Evolutionary conservation across 345 rosid species (phyloP).

Genomic region (Brassica cretica): DNA sequence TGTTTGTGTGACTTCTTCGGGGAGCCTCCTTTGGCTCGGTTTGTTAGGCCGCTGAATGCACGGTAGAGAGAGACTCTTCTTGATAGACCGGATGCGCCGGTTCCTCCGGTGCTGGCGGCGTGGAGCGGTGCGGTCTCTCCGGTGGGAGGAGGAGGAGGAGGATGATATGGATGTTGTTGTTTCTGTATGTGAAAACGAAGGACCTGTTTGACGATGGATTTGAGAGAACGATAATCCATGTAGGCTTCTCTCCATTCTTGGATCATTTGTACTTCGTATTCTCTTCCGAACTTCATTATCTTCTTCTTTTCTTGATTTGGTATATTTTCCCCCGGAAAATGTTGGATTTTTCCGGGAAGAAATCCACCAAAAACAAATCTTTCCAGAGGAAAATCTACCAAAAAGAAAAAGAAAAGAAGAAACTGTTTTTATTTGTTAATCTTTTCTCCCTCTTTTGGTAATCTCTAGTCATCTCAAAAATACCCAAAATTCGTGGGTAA

Average conservation of each 20-base stretch:
- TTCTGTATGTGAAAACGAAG: conserved; percentile 31
- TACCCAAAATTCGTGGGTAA: not conserved
- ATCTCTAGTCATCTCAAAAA: not conserved
- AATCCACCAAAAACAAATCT: conserved; percentile 7
- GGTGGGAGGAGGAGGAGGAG: conserved; percentile 1
- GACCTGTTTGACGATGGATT: conserved; percentile 52
- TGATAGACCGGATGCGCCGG: conserved; percentile 3
- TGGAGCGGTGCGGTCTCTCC: conserved; percentile 19
- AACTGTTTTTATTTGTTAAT: not conserved
- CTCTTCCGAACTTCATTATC: conserved; percentile 83
- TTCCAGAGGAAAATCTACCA: conserved; percentile 8
- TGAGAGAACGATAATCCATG: conserved; percentile 72
- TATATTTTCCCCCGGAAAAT: conserved; percentile 8
- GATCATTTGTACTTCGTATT: conserved; percentile 68
- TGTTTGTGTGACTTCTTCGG: conserved; percentile 33
- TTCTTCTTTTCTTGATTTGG: conserved; percentile 44
- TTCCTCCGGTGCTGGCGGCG: not conserved
- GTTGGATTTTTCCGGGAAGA: conserved; percentile 6
- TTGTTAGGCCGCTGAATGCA: conserved; percentile 75
- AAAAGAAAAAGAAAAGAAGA: not conserved
- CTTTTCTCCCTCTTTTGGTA: not conserved
- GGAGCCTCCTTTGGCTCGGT: conserved; percentile 32
- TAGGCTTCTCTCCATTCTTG: conserved; percentile 87
- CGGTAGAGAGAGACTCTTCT: conserved; percentile 50
- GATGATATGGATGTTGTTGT: conserved; percentile 22